A percentile compares a stretch with the other conserved stretches of the same genome.
These are phyloP conservation scores for Limnanthes douglasii DNA, from an alignment of 345 rosid species.

Conservation along the genomic window DNA sequence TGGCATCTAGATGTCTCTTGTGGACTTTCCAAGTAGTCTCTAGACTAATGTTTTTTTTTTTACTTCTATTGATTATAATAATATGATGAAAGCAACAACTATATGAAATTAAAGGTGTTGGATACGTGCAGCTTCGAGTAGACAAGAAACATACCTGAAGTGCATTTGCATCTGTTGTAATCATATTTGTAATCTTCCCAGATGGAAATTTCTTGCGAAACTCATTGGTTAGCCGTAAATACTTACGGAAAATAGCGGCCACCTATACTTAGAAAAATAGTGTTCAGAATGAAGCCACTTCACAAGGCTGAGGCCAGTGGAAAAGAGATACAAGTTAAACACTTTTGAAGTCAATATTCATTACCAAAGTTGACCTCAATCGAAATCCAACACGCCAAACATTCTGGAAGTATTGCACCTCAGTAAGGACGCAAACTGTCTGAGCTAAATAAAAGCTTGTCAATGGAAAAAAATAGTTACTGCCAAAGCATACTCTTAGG, in stretches of 20 bases:
- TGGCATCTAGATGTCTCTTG: not conserved
- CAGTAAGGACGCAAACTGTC: constrained; percentile 64
- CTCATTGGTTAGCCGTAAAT: constrained; percentile 75
- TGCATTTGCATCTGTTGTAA: constrained; percentile 86
- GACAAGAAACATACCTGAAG: constrained; percentile 43
- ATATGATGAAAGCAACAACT: not conserved
- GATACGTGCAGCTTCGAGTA: not conserved
- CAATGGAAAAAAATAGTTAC: not conserved
- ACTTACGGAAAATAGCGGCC: constrained; percentile 87
- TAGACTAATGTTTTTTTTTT: too few species aligned
- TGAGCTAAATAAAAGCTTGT: constrained; percentile 13
- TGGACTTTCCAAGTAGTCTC: not conserved
- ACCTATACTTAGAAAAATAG: constrained; percentile 29
- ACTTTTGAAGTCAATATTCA: too few species aligned
- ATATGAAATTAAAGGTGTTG: constrained; percentile 1
- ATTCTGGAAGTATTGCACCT: constrained; percentile 72
- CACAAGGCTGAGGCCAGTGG: constrained; percentile 1
- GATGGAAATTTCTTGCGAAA: constrained; percentile 70
- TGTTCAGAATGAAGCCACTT: constrained; percentile 4
- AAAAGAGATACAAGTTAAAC: constrained; percentile 1
- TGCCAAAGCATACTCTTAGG: too few species aligned
- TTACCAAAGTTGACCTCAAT: constrained; percentile 90
- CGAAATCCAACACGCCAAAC: constrained; percentile 83
- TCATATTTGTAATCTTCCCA: constrained; percentile 91
- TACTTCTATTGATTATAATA: too few species aligned